Percentiles rank a stretch among this genome's conserved stretches.
These are phyloP conservation scores for Sindora glabra DNA, from an alignment of 306 rosid genomes.

Conservation along the genomic window DNA sequence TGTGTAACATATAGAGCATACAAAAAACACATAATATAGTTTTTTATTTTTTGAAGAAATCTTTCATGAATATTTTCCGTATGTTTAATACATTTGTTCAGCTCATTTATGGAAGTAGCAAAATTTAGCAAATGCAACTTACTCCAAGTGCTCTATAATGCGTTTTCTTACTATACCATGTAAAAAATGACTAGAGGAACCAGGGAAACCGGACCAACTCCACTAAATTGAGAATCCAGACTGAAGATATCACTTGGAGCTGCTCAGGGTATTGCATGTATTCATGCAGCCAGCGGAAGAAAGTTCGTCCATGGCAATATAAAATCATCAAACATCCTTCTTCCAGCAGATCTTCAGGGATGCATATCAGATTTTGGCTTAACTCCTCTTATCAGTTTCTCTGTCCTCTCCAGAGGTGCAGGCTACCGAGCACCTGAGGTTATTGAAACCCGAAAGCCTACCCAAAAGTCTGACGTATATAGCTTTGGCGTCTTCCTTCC, in stretches of 20 bases:
- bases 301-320: conserved; percentile 79
- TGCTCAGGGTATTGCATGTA: conserved; percentile 73
- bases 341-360: conserved; percentile 54
- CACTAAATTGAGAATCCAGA: conserved; percentile 78
- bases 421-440: conserved; percentile 80
- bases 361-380: conserved; percentile 77
- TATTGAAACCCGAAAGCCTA: conserved; percentile 45
- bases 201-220: conserved; percentile 44
- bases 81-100: neutral
- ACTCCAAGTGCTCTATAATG: neutral
- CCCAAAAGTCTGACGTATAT: conserved; percentile 69
- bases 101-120: no score
- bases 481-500: conserved; percentile 85
- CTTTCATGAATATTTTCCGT: neutral
- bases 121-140: neutral
- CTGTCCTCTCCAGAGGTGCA: conserved; percentile 40
- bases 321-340: conserved; percentile 77
- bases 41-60: neutral
- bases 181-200: conserved; percentile 40
- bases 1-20: no score
- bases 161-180: neutral
- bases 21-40: no score
- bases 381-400: conserved; percentile 44
- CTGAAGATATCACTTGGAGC: conserved; percentile 67
- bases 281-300: conserved; percentile 66